These are phyloP conservation scores for Corymbia calophylla DNA, from an alignment of 441 rosid species.

Conservation along the genomic window DNA sequence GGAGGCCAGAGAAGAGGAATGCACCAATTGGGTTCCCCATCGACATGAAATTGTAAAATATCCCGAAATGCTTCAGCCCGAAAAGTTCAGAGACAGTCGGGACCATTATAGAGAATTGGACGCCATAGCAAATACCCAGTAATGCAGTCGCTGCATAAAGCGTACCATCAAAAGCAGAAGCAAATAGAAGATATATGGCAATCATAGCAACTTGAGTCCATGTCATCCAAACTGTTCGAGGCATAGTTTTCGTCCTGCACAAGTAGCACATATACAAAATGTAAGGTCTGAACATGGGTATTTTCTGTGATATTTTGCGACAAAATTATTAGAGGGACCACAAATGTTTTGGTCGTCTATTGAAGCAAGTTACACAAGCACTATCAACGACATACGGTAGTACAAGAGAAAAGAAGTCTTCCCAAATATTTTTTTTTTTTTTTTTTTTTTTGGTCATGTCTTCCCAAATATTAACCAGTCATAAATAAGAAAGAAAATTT, in stretches of 20 bases:
- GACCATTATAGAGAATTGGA: conserved; percentile 37
- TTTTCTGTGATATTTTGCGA: not conserved
- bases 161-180: conserved; percentile 30
- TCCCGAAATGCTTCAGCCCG: conserved; percentile 33
- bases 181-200: conserved; percentile 29
- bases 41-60: conserved; percentile 29
- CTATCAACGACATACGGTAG: not conserved
- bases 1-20: conserved; percentile 40
- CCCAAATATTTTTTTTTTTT: too few relatives aligned
- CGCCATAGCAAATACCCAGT: conserved; percentile 40
- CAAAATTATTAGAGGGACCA: not conserved
- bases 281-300: not conserved
- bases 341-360: not conserved
- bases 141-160: conserved; percentile 29
- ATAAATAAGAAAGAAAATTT: not conserved
- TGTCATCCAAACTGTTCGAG: conserved; percentile 41
- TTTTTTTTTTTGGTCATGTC: too few relatives aligned
- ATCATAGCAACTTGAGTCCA: conserved; percentile 30
- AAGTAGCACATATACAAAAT: not conserved
- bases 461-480: not conserved
- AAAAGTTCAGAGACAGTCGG: conserved; percentile 47
- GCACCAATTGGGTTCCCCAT: conserved; percentile 45
- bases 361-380: not conserved
- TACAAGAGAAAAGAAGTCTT: not conserved
- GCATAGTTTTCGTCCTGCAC: conserved; percentile 28